Percentiles rank a stretch among this genome's conserved stretches.
These are phyloP conservation scores for Septoria petroselini DNA, from an alignment of 2,329 filamentous ascomycete species.

Conservation along the genomic window DNA sequence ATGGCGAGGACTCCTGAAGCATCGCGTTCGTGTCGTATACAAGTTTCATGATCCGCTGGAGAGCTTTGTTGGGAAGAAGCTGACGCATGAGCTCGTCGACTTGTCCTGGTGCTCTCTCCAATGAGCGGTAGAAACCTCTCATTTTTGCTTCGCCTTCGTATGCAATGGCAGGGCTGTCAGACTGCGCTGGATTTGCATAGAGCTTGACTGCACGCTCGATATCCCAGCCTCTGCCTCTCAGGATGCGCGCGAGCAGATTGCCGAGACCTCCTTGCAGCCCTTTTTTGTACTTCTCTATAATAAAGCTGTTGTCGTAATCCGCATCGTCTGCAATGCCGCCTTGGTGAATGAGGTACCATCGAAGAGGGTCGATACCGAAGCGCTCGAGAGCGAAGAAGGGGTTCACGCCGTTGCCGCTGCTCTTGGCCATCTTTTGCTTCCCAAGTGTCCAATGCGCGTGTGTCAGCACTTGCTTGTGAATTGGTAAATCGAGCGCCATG, in stretches of 20 bases:
- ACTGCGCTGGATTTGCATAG: conserved; percentile 26
- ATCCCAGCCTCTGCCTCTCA: conserved; percentile 58
- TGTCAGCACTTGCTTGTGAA: conserved; percentile 75
- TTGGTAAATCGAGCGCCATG: conserved; percentile 76
- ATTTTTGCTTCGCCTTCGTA: background rate
- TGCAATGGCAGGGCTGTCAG: background rate
- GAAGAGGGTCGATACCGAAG: conserved; percentile 82
- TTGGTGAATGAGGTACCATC: conserved; percentile 81
- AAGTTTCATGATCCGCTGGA: conserved; percentile 62
- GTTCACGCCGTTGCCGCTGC: conserved; percentile 89
- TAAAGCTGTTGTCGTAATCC: conserved; percentile 76
- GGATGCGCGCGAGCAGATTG: conserved; percentile 72
- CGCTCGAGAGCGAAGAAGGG: conserved; percentile 87
- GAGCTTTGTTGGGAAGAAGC: conserved; percentile 62
- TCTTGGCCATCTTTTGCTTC: conserved; percentile 93
- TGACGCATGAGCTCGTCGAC: conserved; percentile 59
- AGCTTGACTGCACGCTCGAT: conserved; percentile 34
- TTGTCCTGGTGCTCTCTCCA: conserved; percentile 37
- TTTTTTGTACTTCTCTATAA: conserved; percentile 76
- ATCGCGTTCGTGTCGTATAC: conserved; percentile 65
- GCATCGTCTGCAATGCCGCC: conserved; percentile 75
- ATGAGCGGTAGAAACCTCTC: conserved; percentile 9
- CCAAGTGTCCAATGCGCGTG: conserved; percentile 97
- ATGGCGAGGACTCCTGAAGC: conserved; percentile 64
- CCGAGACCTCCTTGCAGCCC: conserved; percentile 73